Evolutionary conservation across 495 filamentous ascomycete genomes (phyloP).

Genomic region (Glonium stellatum): DNA sequence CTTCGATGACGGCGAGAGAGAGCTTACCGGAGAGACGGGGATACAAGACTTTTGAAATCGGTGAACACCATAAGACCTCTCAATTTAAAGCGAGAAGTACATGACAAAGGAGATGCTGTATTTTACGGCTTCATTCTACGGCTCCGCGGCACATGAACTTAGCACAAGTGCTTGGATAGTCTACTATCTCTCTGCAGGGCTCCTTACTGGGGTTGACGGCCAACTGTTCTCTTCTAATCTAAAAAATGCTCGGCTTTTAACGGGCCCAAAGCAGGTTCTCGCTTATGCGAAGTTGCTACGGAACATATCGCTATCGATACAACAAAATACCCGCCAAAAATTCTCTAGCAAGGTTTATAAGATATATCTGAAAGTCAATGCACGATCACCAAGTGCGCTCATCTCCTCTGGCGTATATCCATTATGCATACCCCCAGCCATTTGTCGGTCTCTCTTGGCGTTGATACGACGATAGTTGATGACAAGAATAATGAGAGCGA

Average conservation of each 20-base stretch:
- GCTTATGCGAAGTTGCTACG: too few species aligned
- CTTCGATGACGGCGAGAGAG: conserved; percentile 39
- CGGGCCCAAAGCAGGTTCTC: too few species aligned
- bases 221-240: too few species aligned
- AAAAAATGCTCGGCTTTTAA: too few species aligned
- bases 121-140: too few species aligned
- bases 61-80: not conserved
- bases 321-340: not conserved
- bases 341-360: conserved; percentile 18
- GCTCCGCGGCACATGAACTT: too few species aligned
- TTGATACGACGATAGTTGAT: conserved; percentile 56
- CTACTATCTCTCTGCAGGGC: too few species aligned
- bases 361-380: conserved; percentile 59
- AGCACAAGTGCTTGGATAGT: too few species aligned
- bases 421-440: conserved; percentile 41
- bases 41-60: conserved; percentile 63
- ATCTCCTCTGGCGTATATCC: conserved; percentile 48
- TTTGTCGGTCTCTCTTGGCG: conserved; percentile 37
- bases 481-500: conserved; percentile 50
- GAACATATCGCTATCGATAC: not conserved
- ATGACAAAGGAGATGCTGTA: too few species aligned
- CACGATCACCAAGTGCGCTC: conserved; percentile 55
- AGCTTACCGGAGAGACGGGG: conserved; percentile 63
- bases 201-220: too few species aligned
- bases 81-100: too few species aligned